Evolutionary conservation across 441 rosid genomes (phyloP), one percentile per base, ranked within the genome.

Genomic region (Brassica balearica): DNA sequence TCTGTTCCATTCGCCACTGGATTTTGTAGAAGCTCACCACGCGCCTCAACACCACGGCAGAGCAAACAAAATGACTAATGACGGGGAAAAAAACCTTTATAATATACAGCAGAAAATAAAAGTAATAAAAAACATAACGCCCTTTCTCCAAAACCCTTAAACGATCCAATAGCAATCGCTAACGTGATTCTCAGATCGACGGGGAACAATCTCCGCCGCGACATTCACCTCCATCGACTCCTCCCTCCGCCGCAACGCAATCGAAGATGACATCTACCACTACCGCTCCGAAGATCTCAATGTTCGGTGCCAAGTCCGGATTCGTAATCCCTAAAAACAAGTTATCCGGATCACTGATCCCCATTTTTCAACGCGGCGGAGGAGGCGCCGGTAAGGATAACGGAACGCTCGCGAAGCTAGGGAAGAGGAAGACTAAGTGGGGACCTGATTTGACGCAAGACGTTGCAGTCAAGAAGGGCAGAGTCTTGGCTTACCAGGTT

Each of bases 311-410:
- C 10, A 93, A 90, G 74, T 79, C 91, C 15, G 95, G 96, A 29
- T 93, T 91, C 71, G 93, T 96, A 66, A 96, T 96, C 71, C 98
- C 99, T 11, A 96, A 91, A 79, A 96, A 93, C 81, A 96, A 92
- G 67, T 81, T 93, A 38, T 91, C 96, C 0, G 98, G 98, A 63
- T 93, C 98, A 4, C 43, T 96, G 79, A 88, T 93, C 69, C 97
- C 98, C 3, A 83, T 86, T 65, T 86, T 83, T 53, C 86, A 81
- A 82, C 96, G 90, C 22, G 85, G 82, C 73, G 1, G 59, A 14
- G 88, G 84, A 68, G 79, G 85, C 34, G 58, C 70, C 68, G 87
- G 80, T 76, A 32, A 80, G 25, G 79, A 69, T 75, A 85, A 15
- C 34, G 92, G 86, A 69, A 88, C 86, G 69, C 76, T 61, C 10